phyloP scores from a whole-genome alignment of 768 basidiomycete species.

The Rhizopogon vinicolor region DNA sequence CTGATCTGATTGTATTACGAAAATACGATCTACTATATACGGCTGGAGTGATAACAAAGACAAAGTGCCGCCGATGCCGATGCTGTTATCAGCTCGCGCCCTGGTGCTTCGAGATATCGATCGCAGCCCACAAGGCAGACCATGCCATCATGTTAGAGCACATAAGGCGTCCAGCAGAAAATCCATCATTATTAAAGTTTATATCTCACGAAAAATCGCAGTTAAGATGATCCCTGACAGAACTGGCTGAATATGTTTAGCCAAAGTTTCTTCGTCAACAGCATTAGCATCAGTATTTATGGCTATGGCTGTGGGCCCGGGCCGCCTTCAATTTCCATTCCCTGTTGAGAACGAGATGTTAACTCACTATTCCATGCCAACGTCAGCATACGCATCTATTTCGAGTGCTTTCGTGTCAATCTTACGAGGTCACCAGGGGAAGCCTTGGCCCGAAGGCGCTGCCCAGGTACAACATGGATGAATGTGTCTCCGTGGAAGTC shows the following conservation, averaged over 20 bases:
- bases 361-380: neutral
- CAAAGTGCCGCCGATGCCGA: too few relatives aligned
- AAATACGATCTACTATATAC: too few relatives aligned
- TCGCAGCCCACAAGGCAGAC: too few relatives aligned
- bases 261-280: neutral
- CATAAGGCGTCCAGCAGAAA: neutral
- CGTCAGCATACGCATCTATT: neutral
- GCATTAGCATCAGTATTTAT: neutral
- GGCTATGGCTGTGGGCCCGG: neutral
- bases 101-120: too few relatives aligned
- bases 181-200: neutral
- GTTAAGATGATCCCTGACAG: neutral
- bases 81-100: too few relatives aligned
- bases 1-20: too few relatives aligned
- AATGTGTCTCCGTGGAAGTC: too few relatives aligned
- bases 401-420: neutral
- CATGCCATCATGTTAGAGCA: too few relatives aligned
- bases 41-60: too few relatives aligned
- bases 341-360: neutral
- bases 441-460: neutral
- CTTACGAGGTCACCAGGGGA: neutral
- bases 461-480: neutral
- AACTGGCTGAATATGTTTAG: neutral
- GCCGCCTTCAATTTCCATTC: neutral
- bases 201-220: neutral